Evolutionary conservation across 495 filamentous ascomycete genomes (phyloP), one percentile per base, ranked within the genome.

Genomic region (Durotheca rogersii): DNA sequence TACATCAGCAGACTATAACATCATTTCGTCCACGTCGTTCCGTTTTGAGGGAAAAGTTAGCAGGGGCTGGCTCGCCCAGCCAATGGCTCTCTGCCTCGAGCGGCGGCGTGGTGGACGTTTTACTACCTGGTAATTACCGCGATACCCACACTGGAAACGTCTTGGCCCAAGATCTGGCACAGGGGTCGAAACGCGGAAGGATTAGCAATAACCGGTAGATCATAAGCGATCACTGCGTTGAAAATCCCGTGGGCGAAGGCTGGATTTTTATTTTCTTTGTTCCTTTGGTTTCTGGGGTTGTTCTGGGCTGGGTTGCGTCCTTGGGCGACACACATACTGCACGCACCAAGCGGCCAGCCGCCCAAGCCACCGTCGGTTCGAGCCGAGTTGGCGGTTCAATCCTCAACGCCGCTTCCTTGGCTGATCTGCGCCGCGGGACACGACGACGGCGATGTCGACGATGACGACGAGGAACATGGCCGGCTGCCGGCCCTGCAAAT

Each of bases 121-220:
- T 55, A n/a, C n/a, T n/a, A n/a, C n/a, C n/a, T n/a, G n/a, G n/a
- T n/a, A 60, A 54, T 60, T 56, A 51, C 56, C 46, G 46, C 32
- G 18, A 51, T 43, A 47, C 7, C 51, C 46, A 51, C 41, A 48
- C 14, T 35, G 36, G 56, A 60, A 55, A 60, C 56, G 56, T 34
- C 56, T 60, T 60, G 56, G 56, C 56, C 37, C 41, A 41, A 55
- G 56, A 60, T 60, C 56, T 60, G 56, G 45, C 51, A 60, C 56
- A 60, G 32, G 56, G 56, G 42, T 54, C 46, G 56, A 55, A 55
- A 55, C 56, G 29, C 56, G 45, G 51, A 41, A 47, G 56, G 51
- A 56, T 55, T 44, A 51, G 35, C 52, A 36, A 41, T 51, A 55
- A 16, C 51, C 56, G 56, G 56, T 25, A 60, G 56, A 60, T 60